These are phyloP conservation scores for Prosopis cineraria DNA, from an alignment of 306 rosid genomes.

Conservation along the genomic window DNA sequence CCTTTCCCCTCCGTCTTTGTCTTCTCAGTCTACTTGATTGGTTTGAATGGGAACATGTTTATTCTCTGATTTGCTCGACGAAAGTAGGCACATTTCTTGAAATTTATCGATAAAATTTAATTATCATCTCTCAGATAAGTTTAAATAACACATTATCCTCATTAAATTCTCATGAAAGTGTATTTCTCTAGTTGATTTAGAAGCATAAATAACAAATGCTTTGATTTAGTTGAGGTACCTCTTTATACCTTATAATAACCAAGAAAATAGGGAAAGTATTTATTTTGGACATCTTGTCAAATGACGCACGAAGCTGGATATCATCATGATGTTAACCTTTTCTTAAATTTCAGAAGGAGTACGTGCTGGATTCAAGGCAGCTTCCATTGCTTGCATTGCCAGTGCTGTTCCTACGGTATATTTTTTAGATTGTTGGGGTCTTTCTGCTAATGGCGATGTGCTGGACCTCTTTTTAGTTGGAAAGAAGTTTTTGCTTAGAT, in stretches of 20 bases:
- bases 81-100: background rate
- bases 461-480: conserved; percentile 3
- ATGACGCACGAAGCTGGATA: background rate
- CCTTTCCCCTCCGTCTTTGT: background rate
- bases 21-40: background rate
- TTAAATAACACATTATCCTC: background rate
- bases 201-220: background rate
- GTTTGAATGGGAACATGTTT: background rate
- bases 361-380: conserved; percentile 80
- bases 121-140: background rate
- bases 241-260: background rate
- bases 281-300: background rate
- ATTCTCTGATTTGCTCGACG: background rate
- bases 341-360: conserved; percentile 71
- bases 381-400: conserved; percentile 51
- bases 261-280: background rate
- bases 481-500: conserved; percentile 13
- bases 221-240: background rate
- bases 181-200: too few relatives aligned
- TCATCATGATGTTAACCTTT: conserved; percentile 14
- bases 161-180: background rate
- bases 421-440: conserved; percentile 1
- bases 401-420: conserved; percentile 82
- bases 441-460: background rate
- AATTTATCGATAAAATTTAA: background rate